These are phyloP conservation scores for Pythium scleroteichum DNA, from an alignment of 352 stramenopile species.

Conservation along the genomic window DNA sequence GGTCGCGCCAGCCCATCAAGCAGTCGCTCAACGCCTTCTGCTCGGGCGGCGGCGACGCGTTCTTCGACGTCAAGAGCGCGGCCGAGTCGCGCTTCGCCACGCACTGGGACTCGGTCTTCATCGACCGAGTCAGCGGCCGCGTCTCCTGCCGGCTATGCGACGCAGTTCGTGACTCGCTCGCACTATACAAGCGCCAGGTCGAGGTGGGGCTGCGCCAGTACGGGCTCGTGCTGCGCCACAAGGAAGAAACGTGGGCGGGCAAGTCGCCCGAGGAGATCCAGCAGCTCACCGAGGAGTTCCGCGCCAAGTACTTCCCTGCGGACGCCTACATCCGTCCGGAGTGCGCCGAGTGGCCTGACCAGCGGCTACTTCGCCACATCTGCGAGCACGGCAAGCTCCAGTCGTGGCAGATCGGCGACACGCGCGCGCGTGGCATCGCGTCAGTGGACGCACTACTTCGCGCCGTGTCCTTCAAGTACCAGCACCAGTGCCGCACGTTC, in stretches of 20 bases:
- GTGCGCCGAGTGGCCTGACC: constrained; percentile 22
- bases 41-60: constrained; percentile 18
- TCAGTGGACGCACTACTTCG: constrained; percentile 12
- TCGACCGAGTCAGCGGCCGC: constrained; percentile 22
- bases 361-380: constrained; percentile 27
- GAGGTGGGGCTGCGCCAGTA: constrained; percentile 15
- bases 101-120: constrained; percentile 29
- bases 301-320: constrained; percentile 14
- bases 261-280: constrained; percentile 14
- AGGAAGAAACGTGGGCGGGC: constrained; percentile 15
- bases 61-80: constrained; percentile 20
- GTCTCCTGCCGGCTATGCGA: constrained; percentile 26
- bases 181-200: constrained; percentile 23
- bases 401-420: constrained; percentile 27
- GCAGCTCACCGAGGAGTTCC: constrained; percentile 14
- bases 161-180: constrained; percentile 16
- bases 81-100: constrained; percentile 26
- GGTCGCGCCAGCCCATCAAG: constrained; percentile 16
- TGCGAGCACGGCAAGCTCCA: constrained; percentile 27
- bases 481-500: constrained; percentile 31
- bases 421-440: constrained; percentile 20
- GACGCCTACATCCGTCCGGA: constrained; percentile 29
- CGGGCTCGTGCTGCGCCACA: constrained; percentile 17
- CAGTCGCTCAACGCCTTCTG: constrained; percentile 17
- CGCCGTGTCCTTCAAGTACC: constrained; percentile 26